Evolutionary conservation across 192 early-diverging fungal species (phyloP).

Genomic region (Chytriomyces sp.): DNA sequence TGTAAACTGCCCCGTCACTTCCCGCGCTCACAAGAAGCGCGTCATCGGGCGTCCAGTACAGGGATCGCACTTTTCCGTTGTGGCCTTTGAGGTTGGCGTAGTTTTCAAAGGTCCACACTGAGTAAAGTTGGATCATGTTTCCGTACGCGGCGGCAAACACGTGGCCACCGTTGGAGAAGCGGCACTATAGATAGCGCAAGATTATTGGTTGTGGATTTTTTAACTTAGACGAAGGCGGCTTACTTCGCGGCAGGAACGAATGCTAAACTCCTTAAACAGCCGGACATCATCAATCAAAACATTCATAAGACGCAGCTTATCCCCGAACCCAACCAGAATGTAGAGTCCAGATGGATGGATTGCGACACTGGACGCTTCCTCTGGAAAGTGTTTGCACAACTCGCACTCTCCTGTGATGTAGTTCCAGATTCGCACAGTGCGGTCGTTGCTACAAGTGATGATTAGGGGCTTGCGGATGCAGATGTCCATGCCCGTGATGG

Average conservation of each 20-base stretch:
- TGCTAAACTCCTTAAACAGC: constrained; percentile 55
- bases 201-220: constrained; percentile 2
- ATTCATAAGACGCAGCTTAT: constrained; percentile 63
- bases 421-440: constrained; percentile 62
- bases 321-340: constrained; percentile 59
- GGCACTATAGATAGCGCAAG: constrained; percentile 39
- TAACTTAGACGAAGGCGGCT: not conserved
- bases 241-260: constrained; percentile 63
- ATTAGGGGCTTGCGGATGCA: constrained; percentile 62
- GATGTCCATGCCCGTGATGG: constrained; percentile 55
- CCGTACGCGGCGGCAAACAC: constrained; percentile 61
- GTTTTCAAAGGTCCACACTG: constrained; percentile 62
- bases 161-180: constrained; percentile 62
- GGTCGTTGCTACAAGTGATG: constrained; percentile 55
- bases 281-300: constrained; percentile 64
- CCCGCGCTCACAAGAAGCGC: constrained; percentile 55
- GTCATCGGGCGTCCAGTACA: constrained; percentile 63
- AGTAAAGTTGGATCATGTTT: constrained; percentile 60
- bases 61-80: constrained; percentile 57
- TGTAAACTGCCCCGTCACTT: constrained; percentile 64
- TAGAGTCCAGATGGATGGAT: constrained; percentile 65
- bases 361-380: constrained; percentile 57
- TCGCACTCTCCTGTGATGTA: constrained; percentile 57
- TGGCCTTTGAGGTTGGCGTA: constrained; percentile 61
- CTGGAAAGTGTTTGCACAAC: constrained; percentile 58